Base-by-base conservation (phyloP, 108 stramenopile genomes). In the Nannochloropsis gaditana region DNA sequence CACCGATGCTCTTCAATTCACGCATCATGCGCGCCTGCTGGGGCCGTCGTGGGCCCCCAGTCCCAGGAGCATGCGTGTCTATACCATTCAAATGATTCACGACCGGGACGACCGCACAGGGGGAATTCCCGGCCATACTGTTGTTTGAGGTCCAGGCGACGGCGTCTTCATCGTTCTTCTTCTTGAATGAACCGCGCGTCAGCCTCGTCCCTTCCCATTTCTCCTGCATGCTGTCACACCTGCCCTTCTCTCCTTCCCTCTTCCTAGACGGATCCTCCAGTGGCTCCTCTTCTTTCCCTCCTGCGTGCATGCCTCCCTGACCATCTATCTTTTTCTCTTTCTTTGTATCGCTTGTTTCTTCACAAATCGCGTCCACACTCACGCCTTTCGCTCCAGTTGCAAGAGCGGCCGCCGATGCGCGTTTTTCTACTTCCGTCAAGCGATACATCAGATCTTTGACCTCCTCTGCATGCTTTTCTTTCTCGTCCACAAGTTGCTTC, bases 1-100 rank as follows among this genome's bases (percentile, higher is more conserved):
- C 59, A n/a, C 59, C 59, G 59, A 73, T 73, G 19, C n/a, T 15
- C 59, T 73, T 73, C 59, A 73, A n/a, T n/a, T 73, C 59, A n/a
- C 59, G 59, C n/a, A 73, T n/a, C 59, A 73, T n/a, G 15, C 59
- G 59, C 3, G 59, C 15, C 59, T 73, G 19, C n/a, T 73, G 59
- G 15, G 47, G 47, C 15, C 15, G 6, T 4, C 59, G 59, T n/a
- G 59, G 19, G 2, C 19, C 59, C 15, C 19, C 59, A 4, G 59
- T n/a, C 3, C 59, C 59, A 73, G 59, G 59, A n/a, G 59, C 1
- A 31, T 31, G 31, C 31, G 31, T 31, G 31, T 31, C 31, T 31
- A 31, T 31, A 31, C 31, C 31, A 31, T 31, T 31, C 31, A 31
- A 31, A 31, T 31, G 31, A 31, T 31, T 31, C 31, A 31, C 31